Evolutionary conservation across 1,139 yeast species (phyloP), one percentile per base, ranked within the genome.

Genomic region (Taphrina populina): DNA sequence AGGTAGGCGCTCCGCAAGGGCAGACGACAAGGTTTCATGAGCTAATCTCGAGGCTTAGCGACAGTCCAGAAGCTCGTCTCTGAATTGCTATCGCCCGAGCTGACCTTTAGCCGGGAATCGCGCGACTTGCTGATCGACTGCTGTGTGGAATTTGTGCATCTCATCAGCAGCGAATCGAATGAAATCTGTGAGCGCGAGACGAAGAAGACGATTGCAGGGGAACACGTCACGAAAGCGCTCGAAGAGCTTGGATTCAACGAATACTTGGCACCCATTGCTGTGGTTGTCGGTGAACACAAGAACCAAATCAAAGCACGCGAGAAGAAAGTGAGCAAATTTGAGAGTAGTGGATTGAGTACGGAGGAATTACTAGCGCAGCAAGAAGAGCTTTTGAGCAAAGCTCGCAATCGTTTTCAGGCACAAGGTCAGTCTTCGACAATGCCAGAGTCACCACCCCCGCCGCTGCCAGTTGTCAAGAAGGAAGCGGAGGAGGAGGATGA

Each of bases 151-250:
- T 92, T 92, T 67, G 84, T 94, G 59, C 92, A 92, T 95, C 88
- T 92, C 62, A 74, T 92, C 52, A 85, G 96, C 10, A 86, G 95
- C 2, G 95, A 88, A 70, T 85, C 94, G 60, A 90, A 94, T 66
- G 98, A 94, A 62, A 88, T 92, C 63, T 97, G 98, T 0, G 98
- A 92, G 66, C 85, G 85, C 65, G 98, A 92, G 67, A 84, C 95
- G 52, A 92, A 92, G 70, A 94, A 92, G 71, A 92, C 99, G 6
- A 92, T 92, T 54, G 95, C 96, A 0, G 84, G 95, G 1, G 98
- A 92, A 67, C 99, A 92, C 69, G 97, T 92, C 45, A 79, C 92
- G 60, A 85, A 84, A 67, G 97, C 98, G 0, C 74, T 92, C 52
- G 84, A 82, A 62, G 95, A 87, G 64, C 75, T 92, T 60, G 99